Base-by-base conservation (phyloP, 1,284 basidiomycete species). In the Tilletia caries region DNA sequence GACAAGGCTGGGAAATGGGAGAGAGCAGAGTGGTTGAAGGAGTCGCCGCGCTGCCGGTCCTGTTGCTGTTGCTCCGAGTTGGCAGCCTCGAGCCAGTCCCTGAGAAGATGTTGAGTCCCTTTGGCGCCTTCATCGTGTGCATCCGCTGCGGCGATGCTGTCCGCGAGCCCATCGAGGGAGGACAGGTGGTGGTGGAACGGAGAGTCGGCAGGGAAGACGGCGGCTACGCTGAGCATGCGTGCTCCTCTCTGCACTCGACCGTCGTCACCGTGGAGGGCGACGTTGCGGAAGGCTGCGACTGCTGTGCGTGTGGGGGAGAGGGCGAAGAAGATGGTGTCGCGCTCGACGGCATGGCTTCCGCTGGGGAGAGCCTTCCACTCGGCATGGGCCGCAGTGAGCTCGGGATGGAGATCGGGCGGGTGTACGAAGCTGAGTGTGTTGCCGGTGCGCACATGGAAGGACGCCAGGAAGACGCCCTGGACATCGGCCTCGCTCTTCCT, bases 301-400 rank as follows among this genome's bases (percentile, higher is more conserved):
- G 75, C 76, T 0, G 75, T 70, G 67, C 64, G 12, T 58, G 5
- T n/a, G 34, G 20, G 15, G 48, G 23, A 18, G 34, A 34, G 46
- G 46, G n/a, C 4, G 27, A 79, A 79, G 68, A 72, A 77, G 70
- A 79, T 71, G 33, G 70, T 46, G 34, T 79, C 78, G 43, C 67
- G 68, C 6, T 76, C 68, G 64, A 79, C 67, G 1, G 73, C 66
- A 64, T 79, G 78, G 0, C 73, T 70, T 34, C 78, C 78, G 32
- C 72, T 74, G 3, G 78, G 78, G 4, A 79, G 69, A 6, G 73
- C 77, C 68, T 78, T 79, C 78, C 78, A 79, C 43, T 79, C 78
- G 20, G 77, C 68, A 6, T 70, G 72, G 8, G 52, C 68, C 23
- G 74, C 68, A 29, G 74, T 71, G 13, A 75, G 37, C 0, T 46